These are phyloP conservation scores for Hypoxylon sp. DNA, from an alignment of 2,329 filamentous ascomycete genomes.

Conservation along the genomic window DNA sequence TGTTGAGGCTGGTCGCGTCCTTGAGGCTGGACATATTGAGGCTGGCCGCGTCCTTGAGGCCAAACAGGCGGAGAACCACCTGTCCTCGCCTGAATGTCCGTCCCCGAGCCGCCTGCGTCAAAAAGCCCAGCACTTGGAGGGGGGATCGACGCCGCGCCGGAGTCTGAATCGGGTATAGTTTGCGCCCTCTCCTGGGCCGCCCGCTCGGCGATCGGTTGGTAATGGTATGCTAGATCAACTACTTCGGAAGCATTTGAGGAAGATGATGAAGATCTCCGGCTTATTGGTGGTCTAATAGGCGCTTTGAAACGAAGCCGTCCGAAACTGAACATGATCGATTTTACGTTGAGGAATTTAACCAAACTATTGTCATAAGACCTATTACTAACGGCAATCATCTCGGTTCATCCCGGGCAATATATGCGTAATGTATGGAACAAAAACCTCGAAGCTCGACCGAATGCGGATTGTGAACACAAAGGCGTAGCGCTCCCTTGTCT, in stretches of 20 bases:
- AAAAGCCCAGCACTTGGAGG: too few species aligned
- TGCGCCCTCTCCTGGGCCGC: too few species aligned
- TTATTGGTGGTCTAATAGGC: neutral
- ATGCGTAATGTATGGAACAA: slow-evolving; percentile 3
- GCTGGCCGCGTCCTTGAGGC: too few species aligned
- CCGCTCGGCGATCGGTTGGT: too few species aligned
- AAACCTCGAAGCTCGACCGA: neutral
- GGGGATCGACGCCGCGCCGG: too few species aligned
- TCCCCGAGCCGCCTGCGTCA: too few species aligned
- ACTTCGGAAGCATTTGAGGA: neutral
- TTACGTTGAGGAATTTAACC: neutral
- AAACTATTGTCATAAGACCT: neutral
- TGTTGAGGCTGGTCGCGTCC: too few species aligned
- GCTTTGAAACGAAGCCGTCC: neutral
- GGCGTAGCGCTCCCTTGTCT: neutral
- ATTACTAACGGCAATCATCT: too few species aligned
- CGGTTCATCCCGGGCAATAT: neutral
- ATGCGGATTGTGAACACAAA: neutral
- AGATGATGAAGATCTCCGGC: neutral
- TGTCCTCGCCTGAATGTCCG: too few species aligned
- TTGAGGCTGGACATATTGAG: too few species aligned
- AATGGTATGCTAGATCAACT: neutral
- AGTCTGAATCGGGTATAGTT: too few species aligned
- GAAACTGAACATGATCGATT: neutral
- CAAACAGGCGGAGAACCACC: too few species aligned